A percentile compares a stretch with the other conserved stretches of the same genome.
phyloP scores from a whole-genome alignment of 768 basidiomycete species.

The Tubosaeta brunneosetosa region DNA sequence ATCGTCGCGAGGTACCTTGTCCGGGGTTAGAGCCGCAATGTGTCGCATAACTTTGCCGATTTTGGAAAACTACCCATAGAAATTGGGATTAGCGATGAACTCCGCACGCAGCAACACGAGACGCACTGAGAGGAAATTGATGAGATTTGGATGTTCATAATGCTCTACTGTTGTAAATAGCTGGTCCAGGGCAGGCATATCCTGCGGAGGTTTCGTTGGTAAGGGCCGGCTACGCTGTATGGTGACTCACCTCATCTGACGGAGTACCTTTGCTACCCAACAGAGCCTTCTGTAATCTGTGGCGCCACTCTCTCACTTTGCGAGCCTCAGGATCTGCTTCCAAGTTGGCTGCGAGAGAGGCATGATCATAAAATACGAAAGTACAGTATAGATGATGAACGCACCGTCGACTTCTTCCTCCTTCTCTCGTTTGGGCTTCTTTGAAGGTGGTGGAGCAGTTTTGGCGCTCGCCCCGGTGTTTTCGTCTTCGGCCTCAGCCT shows the following conservation, averaged over 20 bases:
- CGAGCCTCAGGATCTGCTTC: constrained; percentile 56
- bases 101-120: constrained; percentile 6
- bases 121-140: constrained; percentile 63
- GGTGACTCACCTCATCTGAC: constrained; percentile 53
- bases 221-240: not conserved
- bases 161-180: constrained; percentile 74
- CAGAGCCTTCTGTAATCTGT: constrained; percentile 86
- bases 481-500: constrained; percentile 43
- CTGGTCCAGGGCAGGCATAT: constrained; percentile 69
- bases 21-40: constrained; percentile 42
- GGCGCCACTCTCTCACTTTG: constrained; percentile 88
- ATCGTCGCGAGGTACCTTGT: constrained; percentile 46
- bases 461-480: constrained; percentile 49
- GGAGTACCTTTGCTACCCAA: constrained; percentile 61
- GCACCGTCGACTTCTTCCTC: constrained; percentile 59
- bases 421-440: constrained; percentile 58
- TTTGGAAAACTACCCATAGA: constrained; percentile 38
- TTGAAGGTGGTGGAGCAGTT: constrained; percentile 56
- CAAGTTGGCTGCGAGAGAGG: constrained; percentile 34
- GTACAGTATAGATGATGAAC: constrained; percentile 21
- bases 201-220: constrained; percentile 39
- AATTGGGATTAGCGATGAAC: constrained; percentile 7
- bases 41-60: constrained; percentile 60
- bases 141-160: constrained; percentile 66
- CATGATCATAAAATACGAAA: constrained; percentile 5